A percentile compares a stretch with the other conserved stretches of the same genome.
Conservation (phyloP, 2,329 filamentous ascomycete genomes). For the Epichloe baconii region DNA sequence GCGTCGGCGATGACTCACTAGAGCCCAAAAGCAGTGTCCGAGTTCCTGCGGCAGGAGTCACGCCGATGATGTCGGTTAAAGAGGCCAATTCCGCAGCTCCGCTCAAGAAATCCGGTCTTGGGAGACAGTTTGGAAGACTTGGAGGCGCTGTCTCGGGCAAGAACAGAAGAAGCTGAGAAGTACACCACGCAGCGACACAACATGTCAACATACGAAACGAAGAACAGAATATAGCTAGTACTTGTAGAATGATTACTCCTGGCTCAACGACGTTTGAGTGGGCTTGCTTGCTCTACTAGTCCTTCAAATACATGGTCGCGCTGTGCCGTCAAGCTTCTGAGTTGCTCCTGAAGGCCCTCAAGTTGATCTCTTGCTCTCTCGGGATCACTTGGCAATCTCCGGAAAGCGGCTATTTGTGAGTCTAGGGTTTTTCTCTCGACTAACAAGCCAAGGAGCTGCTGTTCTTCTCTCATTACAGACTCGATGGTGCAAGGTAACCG, state of each 20-base stretch:
- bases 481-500: conserved; percentile 37
- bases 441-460: conserved; percentile 43
- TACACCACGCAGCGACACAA: neutral
- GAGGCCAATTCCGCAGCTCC: conserved; percentile 30
- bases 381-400: conserved; percentile 58
- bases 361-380: conserved; percentile 58
- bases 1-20: conserved; percentile 27
- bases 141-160: conserved; percentile 58
- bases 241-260: conserved; percentile 2
- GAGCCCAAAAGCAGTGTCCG: conserved; percentile 29
- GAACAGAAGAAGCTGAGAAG: conserved; percentile 33
- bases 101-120: conserved; percentile 49
- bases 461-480: conserved; percentile 44
- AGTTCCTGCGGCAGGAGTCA: conserved; percentile 18
- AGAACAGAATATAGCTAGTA: neutral
- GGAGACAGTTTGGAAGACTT: conserved; percentile 55
- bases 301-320: conserved; percentile 67
- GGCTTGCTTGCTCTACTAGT: conserved; percentile 50
- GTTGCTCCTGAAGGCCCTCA: conserved; percentile 49
- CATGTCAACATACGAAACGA: neutral
- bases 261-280: conserved; percentile 26
- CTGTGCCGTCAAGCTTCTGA: conserved; percentile 45
- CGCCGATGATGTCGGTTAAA: conserved; percentile 34
- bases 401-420: conserved; percentile 49
- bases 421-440: conserved; percentile 48